Evolutionary conservation across 805 yeast species (phyloP).

Genomic region (Barnettozyma populi): DNA sequence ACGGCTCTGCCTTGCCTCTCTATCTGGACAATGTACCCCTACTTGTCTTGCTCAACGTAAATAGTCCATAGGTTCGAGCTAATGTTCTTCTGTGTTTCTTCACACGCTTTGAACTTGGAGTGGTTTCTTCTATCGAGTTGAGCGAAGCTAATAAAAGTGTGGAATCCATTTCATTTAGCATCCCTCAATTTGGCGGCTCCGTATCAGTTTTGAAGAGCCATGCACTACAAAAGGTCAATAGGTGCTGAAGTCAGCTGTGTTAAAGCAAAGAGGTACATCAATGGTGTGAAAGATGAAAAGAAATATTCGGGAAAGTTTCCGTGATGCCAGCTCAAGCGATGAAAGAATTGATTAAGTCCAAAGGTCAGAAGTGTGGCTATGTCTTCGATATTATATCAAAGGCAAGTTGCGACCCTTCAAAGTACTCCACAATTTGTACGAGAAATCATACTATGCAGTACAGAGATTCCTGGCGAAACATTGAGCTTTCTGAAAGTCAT

Average conservation of each 20-base stretch:
- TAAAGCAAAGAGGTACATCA: slow-evolving; percentile 85
- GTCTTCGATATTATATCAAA: slow-evolving; percentile 86
- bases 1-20: slow-evolving; percentile 83
- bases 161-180: slow-evolving; percentile 60
- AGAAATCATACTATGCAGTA: slow-evolving; percentile 57
- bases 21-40: slow-evolving; percentile 76
- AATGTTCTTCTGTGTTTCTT: slow-evolving; percentile 71
- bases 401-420: slow-evolving; percentile 89
- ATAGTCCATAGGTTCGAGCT: slow-evolving; percentile 77
- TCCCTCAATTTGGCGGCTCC: slow-evolving; percentile 48
- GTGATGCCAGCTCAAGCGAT: slow-evolving; percentile 41
- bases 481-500: slow-evolving; percentile 72
- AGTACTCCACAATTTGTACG: slow-evolving; percentile 76
- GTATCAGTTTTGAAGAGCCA: slow-evolving; percentile 50
- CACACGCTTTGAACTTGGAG: slow-evolving; percentile 41
- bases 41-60: slow-evolving; percentile 59
- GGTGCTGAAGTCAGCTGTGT: slow-evolving; percentile 59
- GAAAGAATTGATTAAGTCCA: slow-evolving; percentile 52
- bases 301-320: slow-evolving; percentile 91
- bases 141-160: slow-evolving; percentile 48
- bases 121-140: slow-evolving; percentile 46
- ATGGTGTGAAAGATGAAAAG: slow-evolving; percentile 65
- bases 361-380: slow-evolving; percentile 72
- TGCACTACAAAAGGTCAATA: slow-evolving; percentile 80
- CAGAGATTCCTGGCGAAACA: slow-evolving; percentile 66